Evolutionary conservation across 1,284 basidiomycete species (phyloP), one percentile per base, ranked within the genome.

Genomic region (Cutaneotrichosporon sp.): DNA sequence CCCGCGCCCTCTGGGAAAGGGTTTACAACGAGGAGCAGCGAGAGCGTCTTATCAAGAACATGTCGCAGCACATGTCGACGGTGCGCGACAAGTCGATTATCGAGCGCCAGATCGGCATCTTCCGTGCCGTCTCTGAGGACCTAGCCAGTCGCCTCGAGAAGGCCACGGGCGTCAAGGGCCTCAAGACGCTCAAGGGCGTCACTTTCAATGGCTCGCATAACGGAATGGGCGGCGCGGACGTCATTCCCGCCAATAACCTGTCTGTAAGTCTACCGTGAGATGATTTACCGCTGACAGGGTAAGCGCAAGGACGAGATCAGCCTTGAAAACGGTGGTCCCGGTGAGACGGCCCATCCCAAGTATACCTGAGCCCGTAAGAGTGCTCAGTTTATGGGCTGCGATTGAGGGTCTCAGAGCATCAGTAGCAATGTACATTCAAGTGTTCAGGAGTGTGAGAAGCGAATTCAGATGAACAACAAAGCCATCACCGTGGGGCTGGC

Each of bases 81-180:
- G 88, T 87, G 73, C 89, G 88, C 84, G 86, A 84, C 69, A 69
- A 83, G 18, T 84, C 83, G 69, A 85, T 93, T 78, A 86, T 86
- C 80, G 83, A 84, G 49, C 84, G 87, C 70, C 88, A 90, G 78
- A 89, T 93, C 52, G 86, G 88, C 50, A 89, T 92, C 64, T 93
- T 88, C 84, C 87, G 89, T 53, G 86, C 86, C 60, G 87, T 94
- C 65, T 86, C 89, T 75, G 87, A 89, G 74, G 83, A 82, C 31
- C 82, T 93, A 38, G 87, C 87, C 4, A 85, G 89, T 76, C 85
- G 89, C 65, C 84, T 96, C 71, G 90, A 90, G 22, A 85, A 85
- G 73, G 89, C 85, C 2, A 85, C 92, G 58, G 87, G 87, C 56
- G 82, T 85, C 60, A 70, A 77, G 69, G 70, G 70, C 11, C 71